phyloP scores from a whole-genome alignment of 345 rosid species.

The Citrus glauca region DNA sequence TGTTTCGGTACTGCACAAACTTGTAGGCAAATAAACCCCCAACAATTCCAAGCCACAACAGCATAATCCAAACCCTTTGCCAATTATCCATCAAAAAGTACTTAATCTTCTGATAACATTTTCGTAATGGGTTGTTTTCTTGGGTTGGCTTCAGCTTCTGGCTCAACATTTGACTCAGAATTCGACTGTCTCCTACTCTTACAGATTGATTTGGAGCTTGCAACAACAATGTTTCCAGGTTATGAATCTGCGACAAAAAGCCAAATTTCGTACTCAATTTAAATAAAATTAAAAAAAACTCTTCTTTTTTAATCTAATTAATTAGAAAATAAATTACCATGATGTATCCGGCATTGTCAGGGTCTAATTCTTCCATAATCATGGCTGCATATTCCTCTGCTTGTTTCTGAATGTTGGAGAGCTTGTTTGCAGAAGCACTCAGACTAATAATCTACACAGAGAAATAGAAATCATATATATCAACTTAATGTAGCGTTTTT shows the following conservation, averaged over 20 bases:
- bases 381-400: slow-evolving; percentile 77
- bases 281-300: no score
- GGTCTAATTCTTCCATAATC: slow-evolving; percentile 90
- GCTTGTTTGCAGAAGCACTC: slow-evolving; percentile 91
- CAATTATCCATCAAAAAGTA: slow-evolving; percentile 78
- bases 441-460: slow-evolving; percentile 60
- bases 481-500: neutral
- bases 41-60: slow-evolving; percentile 61
- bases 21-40: slow-evolving; percentile 66
- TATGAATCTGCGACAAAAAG: slow-evolving; percentile 37
- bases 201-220: slow-evolving; percentile 85
- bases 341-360: slow-evolving; percentile 74
- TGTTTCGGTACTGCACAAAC: slow-evolving; percentile 58
- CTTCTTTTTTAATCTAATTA: neutral
- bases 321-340: slow-evolving; percentile 39
- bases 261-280: neutral
- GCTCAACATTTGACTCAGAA: slow-evolving; percentile 74
- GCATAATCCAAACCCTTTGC: slow-evolving; percentile 81
- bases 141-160: slow-evolving; percentile 76
- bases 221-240: slow-evolving; percentile 66
- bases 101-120: slow-evolving; percentile 39
- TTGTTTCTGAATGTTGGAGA: slow-evolving; percentile 77
- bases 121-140: slow-evolving; percentile 45
- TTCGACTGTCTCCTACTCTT: slow-evolving; percentile 54
- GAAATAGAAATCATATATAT: no score